Evolutionary conservation across 2,329 filamentous ascomycete species (phyloP), one percentile per base, ranked within the genome.

Genomic region (Cladophialophora bantiana): DNA sequence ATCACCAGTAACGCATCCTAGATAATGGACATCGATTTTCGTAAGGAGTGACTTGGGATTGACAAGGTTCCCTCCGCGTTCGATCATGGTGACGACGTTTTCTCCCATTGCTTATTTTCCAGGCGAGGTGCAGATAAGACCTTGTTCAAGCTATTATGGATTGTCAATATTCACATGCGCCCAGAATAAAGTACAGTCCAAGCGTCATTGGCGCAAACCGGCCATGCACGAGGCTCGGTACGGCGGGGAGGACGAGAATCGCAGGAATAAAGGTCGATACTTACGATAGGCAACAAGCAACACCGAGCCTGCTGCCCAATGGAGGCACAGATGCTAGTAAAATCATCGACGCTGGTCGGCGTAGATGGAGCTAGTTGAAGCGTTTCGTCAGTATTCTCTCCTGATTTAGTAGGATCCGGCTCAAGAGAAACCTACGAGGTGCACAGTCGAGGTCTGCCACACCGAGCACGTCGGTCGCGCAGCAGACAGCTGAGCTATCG

Each of bases 381-480:
- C 18, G 13, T 10, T 10, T 42, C 40, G 42, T 57, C 38, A 58
- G 59, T 32, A 20, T 56, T 3, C 36, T 45, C 13, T 34, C 18
- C 18, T 18, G 20, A 7, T 26, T 4, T 7, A 9, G 13, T 13
- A 38, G 18, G 34, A 26, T 42, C 10, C n/a, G 12, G 54, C 31
- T 6, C 20, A 56, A 31, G n/a, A 20, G 35, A 62, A 20, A 79
- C 84, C 72, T 79, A 87, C 86, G 85, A 65, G 78, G 75, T 18
- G 73, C 77, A 75, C 88, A 90, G 79, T 89, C 79, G 31, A 88
- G 78, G 75, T 86, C 79, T 2, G 83, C 85, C 65, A 88, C 68
- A 66, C 85, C 83, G 45, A 89, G 83, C 38, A 89, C 82, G 70
- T 89, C 85, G 31, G 86, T 87, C 13, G 86, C 84, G 74, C 88